These are phyloP conservation scores for Hypoxylon sp. DNA, from an alignment of 2,329 filamentous ascomycete genomes.

Conservation along the genomic window DNA sequence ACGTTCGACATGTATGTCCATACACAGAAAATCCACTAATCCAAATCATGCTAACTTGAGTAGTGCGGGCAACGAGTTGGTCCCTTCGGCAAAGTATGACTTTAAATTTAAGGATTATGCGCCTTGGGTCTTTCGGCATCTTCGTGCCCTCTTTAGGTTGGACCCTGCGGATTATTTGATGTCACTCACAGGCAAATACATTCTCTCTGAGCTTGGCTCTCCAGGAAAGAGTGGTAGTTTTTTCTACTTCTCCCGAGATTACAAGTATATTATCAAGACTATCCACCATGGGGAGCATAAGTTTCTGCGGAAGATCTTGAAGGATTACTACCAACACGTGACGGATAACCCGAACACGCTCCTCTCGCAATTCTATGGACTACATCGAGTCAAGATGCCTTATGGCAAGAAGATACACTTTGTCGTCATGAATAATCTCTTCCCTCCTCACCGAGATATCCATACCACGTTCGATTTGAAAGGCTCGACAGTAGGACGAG, in stretches of 20 bases:
- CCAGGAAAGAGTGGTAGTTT: conserved; percentile 99
- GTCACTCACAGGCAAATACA: conserved; percentile 98
- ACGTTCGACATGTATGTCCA: conserved; percentile 92
- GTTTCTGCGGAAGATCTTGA: conserved; percentile 84
- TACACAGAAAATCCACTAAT: neutral
- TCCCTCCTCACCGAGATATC: conserved; percentile 96
- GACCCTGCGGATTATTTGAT: conserved; percentile 98
- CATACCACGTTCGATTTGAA: conserved; percentile 98
- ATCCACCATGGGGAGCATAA: conserved; percentile 97
- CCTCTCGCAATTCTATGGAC: conserved; percentile 95
- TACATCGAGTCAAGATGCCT: conserved; percentile 97
- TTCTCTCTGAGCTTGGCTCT: conserved; percentile 94
- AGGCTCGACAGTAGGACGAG: conserved; percentile 92
- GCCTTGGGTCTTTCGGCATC: conserved; percentile 97
- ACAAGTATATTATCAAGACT: conserved; percentile 99
- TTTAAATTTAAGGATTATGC: conserved; percentile 99
- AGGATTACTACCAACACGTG: conserved; percentile 94
- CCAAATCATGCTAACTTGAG: conserved; percentile 52
- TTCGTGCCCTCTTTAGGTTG: conserved; percentile 87
- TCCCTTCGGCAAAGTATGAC: conserved; percentile 98
- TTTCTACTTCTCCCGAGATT: conserved; percentile 99
- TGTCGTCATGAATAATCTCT: conserved; percentile 99
- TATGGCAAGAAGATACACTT: conserved; percentile 99
- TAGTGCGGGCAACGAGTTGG: conserved; percentile 94
- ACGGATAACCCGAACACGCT: conserved; percentile 94